Evolutionary conservation across 176 grass and related monocot genomes (phyloP).

Genomic region (Calamus simplicifolius): DNA sequence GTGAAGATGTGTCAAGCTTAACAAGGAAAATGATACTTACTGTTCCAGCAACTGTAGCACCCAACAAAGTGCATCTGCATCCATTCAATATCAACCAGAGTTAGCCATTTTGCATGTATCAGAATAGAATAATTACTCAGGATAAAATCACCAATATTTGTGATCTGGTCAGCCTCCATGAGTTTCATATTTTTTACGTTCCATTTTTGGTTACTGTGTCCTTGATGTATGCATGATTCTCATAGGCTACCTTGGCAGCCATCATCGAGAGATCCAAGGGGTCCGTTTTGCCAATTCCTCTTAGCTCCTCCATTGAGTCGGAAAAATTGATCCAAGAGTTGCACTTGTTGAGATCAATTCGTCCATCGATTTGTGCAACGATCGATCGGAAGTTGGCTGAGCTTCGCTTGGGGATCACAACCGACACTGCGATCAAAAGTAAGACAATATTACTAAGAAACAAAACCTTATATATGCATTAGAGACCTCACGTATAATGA

Average conservation of each 20-base stretch:
- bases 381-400: slow-evolving; percentile 42
- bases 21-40: no score
- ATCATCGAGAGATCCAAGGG: slow-evolving; percentile 34
- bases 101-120: no score
- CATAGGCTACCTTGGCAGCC: slow-evolving; percentile 39
- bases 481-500: no score
- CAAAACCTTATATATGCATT: no score
- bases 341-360: slow-evolving; percentile 37
- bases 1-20: no score
- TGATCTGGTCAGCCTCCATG: no score
- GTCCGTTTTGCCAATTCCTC: not conserved
- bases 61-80: not conserved
- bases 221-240: slow-evolving; percentile 49
- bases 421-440: no score
- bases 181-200: slow-evolving; percentile 27
- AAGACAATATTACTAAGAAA: no score
- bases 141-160: no score
- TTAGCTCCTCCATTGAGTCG: not conserved
- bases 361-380: slow-evolving; percentile 34
- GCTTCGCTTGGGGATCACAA: slow-evolving; percentile 34
- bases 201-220: slow-evolving; percentile 57
- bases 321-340: slow-evolving; percentile 4
- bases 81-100: no score
- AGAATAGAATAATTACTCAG: no score
- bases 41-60: no score